These are phyloP conservation scores for Irineochytrium annulatum DNA, from an alignment of 192 early-diverging fungal species.

Conservation along the genomic window DNA sequence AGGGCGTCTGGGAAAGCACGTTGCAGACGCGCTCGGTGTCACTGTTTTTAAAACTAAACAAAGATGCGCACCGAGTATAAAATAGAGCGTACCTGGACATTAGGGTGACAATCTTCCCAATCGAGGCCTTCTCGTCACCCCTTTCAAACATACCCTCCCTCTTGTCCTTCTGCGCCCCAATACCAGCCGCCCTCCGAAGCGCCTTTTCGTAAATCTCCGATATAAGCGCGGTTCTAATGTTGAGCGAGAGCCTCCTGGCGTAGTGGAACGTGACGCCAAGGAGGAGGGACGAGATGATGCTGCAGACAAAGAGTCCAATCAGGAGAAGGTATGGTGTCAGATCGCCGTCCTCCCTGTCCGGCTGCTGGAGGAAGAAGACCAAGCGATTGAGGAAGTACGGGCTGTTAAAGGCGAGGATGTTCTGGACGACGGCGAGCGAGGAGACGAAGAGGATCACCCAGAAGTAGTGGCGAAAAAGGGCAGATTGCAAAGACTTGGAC, in stretches of 20 bases:
- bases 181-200: slow-evolving; percentile 23
- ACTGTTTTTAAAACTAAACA: slow-evolving; percentile 2
- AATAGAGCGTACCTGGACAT: slow-evolving; percentile 49
- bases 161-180: slow-evolving; percentile 5
- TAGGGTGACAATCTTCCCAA: slow-evolving; percentile 50
- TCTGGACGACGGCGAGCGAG: not conserved
- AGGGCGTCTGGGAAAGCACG: slow-evolving; percentile 27
- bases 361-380: slow-evolving; percentile 17
- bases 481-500: not conserved
- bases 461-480: not conserved
- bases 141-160: slow-evolving; percentile 13
- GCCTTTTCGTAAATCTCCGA: slow-evolving; percentile 36
- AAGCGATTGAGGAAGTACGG: slow-evolving; percentile 19
- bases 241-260: slow-evolving; percentile 16
- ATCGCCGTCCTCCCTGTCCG: not conserved
- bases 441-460: not conserved
- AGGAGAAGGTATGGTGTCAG: slow-evolving; percentile 10
- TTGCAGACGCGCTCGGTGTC: slow-evolving; percentile 38
- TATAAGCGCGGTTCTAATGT: slow-evolving; percentile 24
- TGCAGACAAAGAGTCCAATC: slow-evolving; percentile 8
- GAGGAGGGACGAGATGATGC: slow-evolving; percentile 6
- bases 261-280: slow-evolving; percentile 15
- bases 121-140: slow-evolving; percentile 55
- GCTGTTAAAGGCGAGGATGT: slow-evolving; percentile 18
- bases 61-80: not conserved